Conservation (phyloP, 352 stramenopile genomes). For the Phytopythium helicoides region DNA sequence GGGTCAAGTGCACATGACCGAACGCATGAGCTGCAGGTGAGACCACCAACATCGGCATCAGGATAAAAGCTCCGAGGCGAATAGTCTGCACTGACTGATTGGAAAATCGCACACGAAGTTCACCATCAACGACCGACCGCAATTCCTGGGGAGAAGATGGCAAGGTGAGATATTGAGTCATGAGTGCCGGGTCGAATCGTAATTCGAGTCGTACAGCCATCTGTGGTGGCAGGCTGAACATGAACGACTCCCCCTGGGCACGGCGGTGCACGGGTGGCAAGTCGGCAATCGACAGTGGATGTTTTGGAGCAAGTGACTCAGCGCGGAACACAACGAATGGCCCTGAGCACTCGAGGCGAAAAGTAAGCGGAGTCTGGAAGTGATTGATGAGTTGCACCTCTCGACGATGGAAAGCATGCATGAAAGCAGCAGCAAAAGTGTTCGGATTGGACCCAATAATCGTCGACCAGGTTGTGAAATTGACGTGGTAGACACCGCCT, state of each 20-base stretch:
- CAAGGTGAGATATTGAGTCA: neutral
- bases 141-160: slow-evolving; percentile 13
- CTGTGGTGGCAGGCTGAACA: slow-evolving; percentile 65
- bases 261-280: slow-evolving; percentile 52
- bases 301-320: slow-evolving; percentile 57
- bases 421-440: slow-evolving; percentile 7
- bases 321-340: slow-evolving; percentile 61
- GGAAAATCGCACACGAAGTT: slow-evolving; percentile 67
- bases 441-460: slow-evolving; percentile 2
- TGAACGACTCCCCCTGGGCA: slow-evolving; percentile 58
- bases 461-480: slow-evolving; percentile 79
- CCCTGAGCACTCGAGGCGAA: slow-evolving; percentile 61
- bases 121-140: slow-evolving; percentile 29
- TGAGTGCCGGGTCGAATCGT: slow-evolving; percentile 38
- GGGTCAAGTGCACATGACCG: slow-evolving; percentile 54
- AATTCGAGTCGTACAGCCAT: slow-evolving; percentile 72
- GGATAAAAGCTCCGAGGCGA: slow-evolving; percentile 36
- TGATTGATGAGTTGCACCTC: slow-evolving; percentile 62
- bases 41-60: slow-evolving; percentile 52
- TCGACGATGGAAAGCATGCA: slow-evolving; percentile 47
- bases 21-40: slow-evolving; percentile 69
- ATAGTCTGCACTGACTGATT: slow-evolving; percentile 66
- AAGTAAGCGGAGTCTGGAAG: slow-evolving; percentile 55
- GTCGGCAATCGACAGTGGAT: slow-evolving; percentile 55
- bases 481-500: slow-evolving; percentile 38